Evolutionary conservation across 495 filamentous ascomycete species (phyloP), one percentile per base, ranked within the genome.

Genomic region (Usnea hakonensis): DNA sequence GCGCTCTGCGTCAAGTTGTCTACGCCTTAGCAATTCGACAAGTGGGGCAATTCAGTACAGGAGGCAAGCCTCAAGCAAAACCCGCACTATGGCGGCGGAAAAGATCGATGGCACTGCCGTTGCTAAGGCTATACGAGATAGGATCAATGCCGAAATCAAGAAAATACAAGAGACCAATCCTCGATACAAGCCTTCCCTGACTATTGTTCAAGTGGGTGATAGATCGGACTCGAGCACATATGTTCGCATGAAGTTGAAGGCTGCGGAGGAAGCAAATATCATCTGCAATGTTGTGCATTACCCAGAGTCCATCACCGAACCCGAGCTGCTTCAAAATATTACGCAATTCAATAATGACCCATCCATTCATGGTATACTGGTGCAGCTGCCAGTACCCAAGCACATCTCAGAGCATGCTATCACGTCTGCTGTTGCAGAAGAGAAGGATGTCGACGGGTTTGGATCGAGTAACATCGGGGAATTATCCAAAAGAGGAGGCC

Each of bases 191-290:
- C 94, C 94, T 36, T 89, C 83, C 55, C 78, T 98, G 68, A 90
- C 88, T 67, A 97, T 98, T 71, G 85, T 97, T 61, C 94, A 98
- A 81, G 94, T 98, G 69, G 94, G 90, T 61, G 86, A 87, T 72
- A 85, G 93, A 55, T 89, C 89, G 57, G 94, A 98, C 78, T 97
- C 93, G 28, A 91, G 93, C 72, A 97, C 94, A 43, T 98, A 98
- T 89, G 92, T 98, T 73, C 90, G 91, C 77, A 98, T 98, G 94
- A 98, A 98, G 77, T 74, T 97, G 69, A 97, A 96, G 80, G 94
- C 94, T 60, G 94, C 94, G 35, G 82, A 92, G 73, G 93, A 98
- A 83, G 90, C 90, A 69, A 90, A 89, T 71, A 97, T 98, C 70
- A 81, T 81, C 63, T 96, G 91, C 79, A 85, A 90, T 67, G 76